Conservation (phyloP, 352 stramenopile species). For the Pythium vanterpoolii region DNA sequence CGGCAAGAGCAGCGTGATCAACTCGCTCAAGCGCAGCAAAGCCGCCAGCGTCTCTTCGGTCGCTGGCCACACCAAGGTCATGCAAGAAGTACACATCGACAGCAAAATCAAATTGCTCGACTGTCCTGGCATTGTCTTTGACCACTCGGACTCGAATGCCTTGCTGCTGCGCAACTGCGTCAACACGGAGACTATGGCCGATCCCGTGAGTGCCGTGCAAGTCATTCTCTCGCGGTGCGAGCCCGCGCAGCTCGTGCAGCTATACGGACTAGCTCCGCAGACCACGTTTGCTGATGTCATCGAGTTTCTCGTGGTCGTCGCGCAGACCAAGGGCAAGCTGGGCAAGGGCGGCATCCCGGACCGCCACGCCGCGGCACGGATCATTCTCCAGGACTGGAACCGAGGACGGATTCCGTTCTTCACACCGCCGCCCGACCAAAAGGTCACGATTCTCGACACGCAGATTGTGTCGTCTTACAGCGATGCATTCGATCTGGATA, state of each 20-base stretch:
- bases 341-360: constrained; percentile 94
- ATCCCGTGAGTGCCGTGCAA: constrained; percentile 92
- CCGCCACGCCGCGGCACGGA: constrained; percentile 89
- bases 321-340: constrained; percentile 90
- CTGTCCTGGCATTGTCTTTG: constrained; percentile 97
- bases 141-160: constrained; percentile 84
- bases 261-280: constrained; percentile 93
- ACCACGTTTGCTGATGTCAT: constrained; percentile 66
- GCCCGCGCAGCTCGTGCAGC: constrained; percentile 89
- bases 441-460: constrained; percentile 61
- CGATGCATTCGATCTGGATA: constrained; percentile 67
- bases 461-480: constrained; percentile 59
- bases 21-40: constrained; percentile 92
- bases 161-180: constrained; percentile 95
- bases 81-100: constrained; percentile 98
- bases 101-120: constrained; percentile 98
- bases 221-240: constrained; percentile 93
- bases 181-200: constrained; percentile 93
- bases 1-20: constrained; percentile 94
- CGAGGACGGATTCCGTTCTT: constrained; percentile 89
- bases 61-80: constrained; percentile 95
- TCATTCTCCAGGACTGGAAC: constrained; percentile 93
- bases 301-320: constrained; percentile 95
- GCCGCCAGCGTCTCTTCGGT: constrained; percentile 94
- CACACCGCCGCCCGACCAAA: constrained; percentile 70